These are phyloP conservation scores for Stygiomarasmius scandens DNA, from an alignment of 1,284 basidiomycete species.

Conservation along the genomic window DNA sequence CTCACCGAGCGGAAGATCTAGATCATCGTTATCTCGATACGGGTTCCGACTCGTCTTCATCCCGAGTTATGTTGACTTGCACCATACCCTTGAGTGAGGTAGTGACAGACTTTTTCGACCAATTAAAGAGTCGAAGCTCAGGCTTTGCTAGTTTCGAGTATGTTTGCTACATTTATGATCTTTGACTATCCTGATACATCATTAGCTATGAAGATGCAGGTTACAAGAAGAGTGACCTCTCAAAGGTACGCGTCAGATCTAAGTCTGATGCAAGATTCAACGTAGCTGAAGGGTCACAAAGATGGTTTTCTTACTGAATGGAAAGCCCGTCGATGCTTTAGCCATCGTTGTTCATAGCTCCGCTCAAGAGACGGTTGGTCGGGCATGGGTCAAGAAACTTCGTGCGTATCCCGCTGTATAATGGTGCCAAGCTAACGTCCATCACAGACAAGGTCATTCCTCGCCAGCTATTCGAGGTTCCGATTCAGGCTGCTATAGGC, in stretches of 20 bases:
- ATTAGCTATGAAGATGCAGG: conserved; percentile 88
- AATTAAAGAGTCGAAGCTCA: conserved; percentile 87
- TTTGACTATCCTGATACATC: conserved; percentile 8
- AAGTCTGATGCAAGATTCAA: background rate
- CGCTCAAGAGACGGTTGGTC: conserved; percentile 70
- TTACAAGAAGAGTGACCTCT: conserved; percentile 78
- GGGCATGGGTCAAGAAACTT: conserved; percentile 87
- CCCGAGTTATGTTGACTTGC: conserved; percentile 80
- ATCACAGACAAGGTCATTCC: conserved; percentile 84
- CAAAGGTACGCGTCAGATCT: conserved; percentile 57
- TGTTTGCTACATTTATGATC: conserved; percentile 24
- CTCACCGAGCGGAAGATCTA: conserved; percentile 76
- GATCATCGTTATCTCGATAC: conserved; percentile 81
- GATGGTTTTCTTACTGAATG: conserved; percentile 89
- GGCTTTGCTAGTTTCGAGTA: conserved; percentile 94
- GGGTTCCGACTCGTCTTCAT: conserved; percentile 48
- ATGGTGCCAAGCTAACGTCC: background rate
- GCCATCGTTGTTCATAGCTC: conserved; percentile 86
- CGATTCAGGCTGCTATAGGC: conserved; percentile 87
- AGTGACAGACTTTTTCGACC: conserved; percentile 92
- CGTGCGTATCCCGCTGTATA: conserved; percentile 44
- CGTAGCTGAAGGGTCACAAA: conserved; percentile 28
- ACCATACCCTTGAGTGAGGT: conserved; percentile 88
- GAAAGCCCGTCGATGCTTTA: conserved; percentile 88
- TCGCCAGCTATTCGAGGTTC: conserved; percentile 91